These are phyloP conservation scores for Krasilnikovozyma curviuscula DNA, from an alignment of 768 basidiomycete genomes.

Conservation along the genomic window DNA sequence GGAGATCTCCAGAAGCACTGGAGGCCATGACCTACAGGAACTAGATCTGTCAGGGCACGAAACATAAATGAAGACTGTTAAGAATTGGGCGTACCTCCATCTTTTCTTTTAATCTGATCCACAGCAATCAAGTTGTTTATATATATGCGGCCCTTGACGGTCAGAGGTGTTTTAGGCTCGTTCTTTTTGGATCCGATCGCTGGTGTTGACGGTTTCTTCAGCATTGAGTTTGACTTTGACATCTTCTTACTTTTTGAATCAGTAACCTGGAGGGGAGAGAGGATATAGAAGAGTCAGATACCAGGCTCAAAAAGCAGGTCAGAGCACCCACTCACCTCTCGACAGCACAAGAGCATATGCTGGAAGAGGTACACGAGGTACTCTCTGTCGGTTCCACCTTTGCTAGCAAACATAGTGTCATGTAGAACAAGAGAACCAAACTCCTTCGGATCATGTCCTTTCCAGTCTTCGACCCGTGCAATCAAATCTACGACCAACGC, in stretches of 20 bases:
- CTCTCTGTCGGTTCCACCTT: conserved; percentile 87
- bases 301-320: background rate
- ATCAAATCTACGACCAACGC: conserved; percentile 74
- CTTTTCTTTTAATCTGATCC: conserved; percentile 37
- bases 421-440: conserved; percentile 89
- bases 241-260: conserved; percentile 6
- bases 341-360: conserved; percentile 97
- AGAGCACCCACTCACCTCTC: conserved; percentile 40
- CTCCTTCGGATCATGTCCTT: conserved; percentile 83
- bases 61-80: background rate
- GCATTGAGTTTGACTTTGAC: background rate
- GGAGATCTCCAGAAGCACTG: conserved; percentile 91
- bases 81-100: conserved; percentile 34
- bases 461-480: conserved; percentile 90
- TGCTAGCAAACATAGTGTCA: conserved; percentile 87
- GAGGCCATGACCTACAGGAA: conserved; percentile 28
- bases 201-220: background rate
- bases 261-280: background rate
- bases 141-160: conserved; percentile 91
- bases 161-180: conserved; percentile 47
- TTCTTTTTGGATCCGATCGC: conserved; percentile 33
- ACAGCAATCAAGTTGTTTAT: conserved; percentile 85
- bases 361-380: conserved; percentile 98
- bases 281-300: background rate
- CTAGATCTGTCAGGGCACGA: conserved; percentile 3